A percentile compares a stretch with the other conserved stretches of the same genome.
Conservation (phyloP, 805 yeast genomes). For the Pichia nakasei region DNA sequence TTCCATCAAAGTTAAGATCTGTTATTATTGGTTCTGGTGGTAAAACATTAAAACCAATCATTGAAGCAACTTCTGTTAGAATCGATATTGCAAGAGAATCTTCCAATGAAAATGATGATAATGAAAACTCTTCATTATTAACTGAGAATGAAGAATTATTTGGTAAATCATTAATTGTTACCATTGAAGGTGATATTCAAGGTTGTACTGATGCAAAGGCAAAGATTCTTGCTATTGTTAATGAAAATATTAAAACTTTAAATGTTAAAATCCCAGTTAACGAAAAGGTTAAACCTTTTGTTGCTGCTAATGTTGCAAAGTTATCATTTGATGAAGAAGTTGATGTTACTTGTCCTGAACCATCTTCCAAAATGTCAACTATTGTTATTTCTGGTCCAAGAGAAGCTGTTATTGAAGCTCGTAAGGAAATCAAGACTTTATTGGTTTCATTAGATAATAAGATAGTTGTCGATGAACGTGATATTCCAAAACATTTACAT, state of each 20-base stretch:
- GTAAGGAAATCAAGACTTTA: slow-evolving; percentile 38
- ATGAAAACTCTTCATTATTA: slow-evolving; percentile 3
- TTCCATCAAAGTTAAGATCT: slow-evolving; percentile 73
- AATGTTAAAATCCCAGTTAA: slow-evolving; percentile 41
- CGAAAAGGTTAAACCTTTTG: slow-evolving; percentile 37
- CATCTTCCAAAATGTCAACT: slow-evolving; percentile 30
- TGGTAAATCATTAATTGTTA: slow-evolving; percentile 51
- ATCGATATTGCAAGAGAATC: slow-evolving; percentile 51
- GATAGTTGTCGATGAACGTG: slow-evolving; percentile 45
- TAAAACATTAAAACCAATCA: slow-evolving; percentile 67
- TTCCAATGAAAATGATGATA: slow-evolving; percentile 12
- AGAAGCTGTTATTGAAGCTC: slow-evolving; percentile 49
- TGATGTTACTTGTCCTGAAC: slow-evolving; percentile 23
- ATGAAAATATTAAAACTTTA: slow-evolving; percentile 59
- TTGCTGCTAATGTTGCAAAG: slow-evolving; percentile 25
- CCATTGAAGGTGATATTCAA: slow-evolving; percentile 76
- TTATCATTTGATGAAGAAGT: slow-evolving; percentile 19
- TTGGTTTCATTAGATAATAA: slow-evolving; percentile 37
- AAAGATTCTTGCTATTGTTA: slow-evolving; percentile 63
- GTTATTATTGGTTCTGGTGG: slow-evolving; percentile 86
- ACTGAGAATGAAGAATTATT: slow-evolving; percentile 46
- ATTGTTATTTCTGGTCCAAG: slow-evolving; percentile 64
- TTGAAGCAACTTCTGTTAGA: slow-evolving; percentile 55
- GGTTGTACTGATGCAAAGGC: slow-evolving; percentile 69
- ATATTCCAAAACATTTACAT: slow-evolving; percentile 62